Evolutionary conservation across 768 basidiomycete genomes (phyloP), one percentile per base, ranked within the genome.

Genomic region (Gloeopeniophorella convolvens): DNA sequence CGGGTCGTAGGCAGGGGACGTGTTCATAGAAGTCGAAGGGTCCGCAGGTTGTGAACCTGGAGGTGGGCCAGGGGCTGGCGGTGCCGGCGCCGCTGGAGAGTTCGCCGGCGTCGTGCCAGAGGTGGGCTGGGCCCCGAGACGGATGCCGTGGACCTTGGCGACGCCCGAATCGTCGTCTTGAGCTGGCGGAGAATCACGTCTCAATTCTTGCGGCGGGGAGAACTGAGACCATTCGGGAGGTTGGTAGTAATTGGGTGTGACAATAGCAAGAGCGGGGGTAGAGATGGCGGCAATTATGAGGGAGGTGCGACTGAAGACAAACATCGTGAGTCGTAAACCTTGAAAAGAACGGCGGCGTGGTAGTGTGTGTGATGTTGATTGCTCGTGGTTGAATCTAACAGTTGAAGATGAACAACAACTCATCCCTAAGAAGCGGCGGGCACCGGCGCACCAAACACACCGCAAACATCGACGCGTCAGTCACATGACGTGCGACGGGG

Each of bases 291-390:
- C 30, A 37, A 52, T 41, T 30, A 55, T 10, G 24, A 55, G 32
- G 43, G 39, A 42, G 26, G 32, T 40, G 33, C 37, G 50, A 45
- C 26, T 30, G 27, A 55, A 24, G 37, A 52, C 40, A 41, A 42
- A 46, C 54, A 55, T 55, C 18, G 18, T 45, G 40, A 26, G 32
- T 9, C 16, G 48, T 50, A 42, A 21, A 23, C 16, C 36, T 50
- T 35, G 33, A 52, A 55, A 27, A 16, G 49, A 55, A 42, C 28
- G 50, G 52, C 30, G 34, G 45, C 28, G 40, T 35, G 41, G 46
- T 48, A 31, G 16, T 51, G 50, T 43, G 9, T 8, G 10, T 5
- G 30, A 30, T 20, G 42, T 16, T 5, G 16, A 43, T 51, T n/a
- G n/a, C n/a, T n/a, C n/a, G n/a, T n/a, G n/a, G 46, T 36, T 54